Evolutionary conservation across 2,329 filamentous ascomycete genomes (phyloP).

Genomic region (Fusarium sp.): DNA sequence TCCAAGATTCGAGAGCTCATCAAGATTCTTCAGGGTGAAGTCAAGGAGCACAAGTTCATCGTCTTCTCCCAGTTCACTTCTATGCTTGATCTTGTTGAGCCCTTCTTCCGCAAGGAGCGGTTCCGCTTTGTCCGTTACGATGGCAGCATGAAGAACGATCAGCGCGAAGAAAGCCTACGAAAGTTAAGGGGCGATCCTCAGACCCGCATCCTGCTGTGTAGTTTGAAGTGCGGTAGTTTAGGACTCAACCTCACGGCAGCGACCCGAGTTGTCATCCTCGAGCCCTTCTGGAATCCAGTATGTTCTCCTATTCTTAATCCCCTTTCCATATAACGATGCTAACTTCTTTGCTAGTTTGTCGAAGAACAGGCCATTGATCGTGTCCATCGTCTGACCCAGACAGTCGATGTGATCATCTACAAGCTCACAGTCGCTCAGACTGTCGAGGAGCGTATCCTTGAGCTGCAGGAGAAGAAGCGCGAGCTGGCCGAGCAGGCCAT

Average conservation of each 20-base stretch:
- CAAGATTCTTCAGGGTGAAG: constrained; percentile 81
- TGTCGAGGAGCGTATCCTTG: constrained; percentile 95
- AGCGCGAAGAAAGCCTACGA: constrained; percentile 85
- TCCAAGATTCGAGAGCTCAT: constrained; percentile 93
- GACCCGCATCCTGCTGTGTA: constrained; percentile 89
- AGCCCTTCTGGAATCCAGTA: constrained; percentile 98
- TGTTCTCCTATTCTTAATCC: constrained; percentile 47
- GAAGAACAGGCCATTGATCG: constrained; percentile 99
- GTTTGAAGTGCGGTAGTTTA: constrained; percentile 90
- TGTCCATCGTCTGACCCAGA: constrained; percentile 97
- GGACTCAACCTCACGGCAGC: constrained; percentile 96
- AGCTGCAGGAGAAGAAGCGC: constrained; percentile 92
- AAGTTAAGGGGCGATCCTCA: constrained; percentile 77
- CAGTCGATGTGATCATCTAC: constrained; percentile 92
- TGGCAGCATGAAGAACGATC: constrained; percentile 93
- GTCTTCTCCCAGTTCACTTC: constrained; percentile 99
- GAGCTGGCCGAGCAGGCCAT: constrained; percentile 92
- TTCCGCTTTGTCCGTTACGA: constrained; percentile 92
- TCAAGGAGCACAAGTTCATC: constrained; percentile 90
- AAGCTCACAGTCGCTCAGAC: constrained; percentile 88
- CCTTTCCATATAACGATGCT: background rate
- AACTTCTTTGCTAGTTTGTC: constrained; percentile 73
- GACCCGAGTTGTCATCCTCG: constrained; percentile 90
- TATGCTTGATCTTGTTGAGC: constrained; percentile 96
- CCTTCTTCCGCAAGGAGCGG: constrained; percentile 80